These are phyloP conservation scores for Amaranthus hypochondriacus DNA, from an alignment of 148 eudicot genomes.

Conservation along the genomic window DNA sequence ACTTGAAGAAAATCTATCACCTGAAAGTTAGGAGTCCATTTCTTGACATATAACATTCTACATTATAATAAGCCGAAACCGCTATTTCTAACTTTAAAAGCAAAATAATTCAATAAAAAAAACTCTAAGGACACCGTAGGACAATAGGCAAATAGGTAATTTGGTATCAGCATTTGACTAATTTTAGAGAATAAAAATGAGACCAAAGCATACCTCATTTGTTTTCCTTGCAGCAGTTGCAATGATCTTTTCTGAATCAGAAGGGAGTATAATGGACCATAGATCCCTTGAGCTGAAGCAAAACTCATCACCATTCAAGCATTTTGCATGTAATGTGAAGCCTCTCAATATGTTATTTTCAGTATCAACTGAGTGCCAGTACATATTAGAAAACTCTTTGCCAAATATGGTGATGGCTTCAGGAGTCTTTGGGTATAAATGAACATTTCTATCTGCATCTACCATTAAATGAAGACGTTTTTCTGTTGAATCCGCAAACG, in stretches of 20 bases:
- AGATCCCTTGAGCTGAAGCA: constrained; percentile 63
- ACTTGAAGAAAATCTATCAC: too few species aligned
- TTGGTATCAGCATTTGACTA: neutral
- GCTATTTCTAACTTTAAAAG: neutral
- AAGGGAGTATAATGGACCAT: constrained; percentile 86
- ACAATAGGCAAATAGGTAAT: neutral
- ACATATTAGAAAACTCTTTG: constrained; percentile 58
- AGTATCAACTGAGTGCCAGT: constrained; percentile 91
- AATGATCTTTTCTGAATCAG: constrained; percentile 81
- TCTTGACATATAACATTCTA: too few species aligned
- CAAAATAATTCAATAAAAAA: neutral
- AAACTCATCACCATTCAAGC: constrained; percentile 52
- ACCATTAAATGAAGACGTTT: constrained; percentile 75
- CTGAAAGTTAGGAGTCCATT: too few species aligned
- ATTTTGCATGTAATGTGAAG: constrained; percentile 52
- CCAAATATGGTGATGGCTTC: constrained; percentile 73
- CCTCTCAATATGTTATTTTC: constrained; percentile 68
- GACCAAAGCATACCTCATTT: constrained; percentile 57
- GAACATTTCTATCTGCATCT: constrained; percentile 54
- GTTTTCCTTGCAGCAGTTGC: constrained; percentile 59
- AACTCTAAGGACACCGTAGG: neutral
- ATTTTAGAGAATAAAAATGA: neutral
- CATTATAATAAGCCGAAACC: too few species aligned
- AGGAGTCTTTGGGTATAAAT: constrained; percentile 75
- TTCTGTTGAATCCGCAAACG: constrained; percentile 82